phyloP scores from a whole-genome alignment of 2,329 filamentous ascomycete species.

The Bipolaris cookei region DNA sequence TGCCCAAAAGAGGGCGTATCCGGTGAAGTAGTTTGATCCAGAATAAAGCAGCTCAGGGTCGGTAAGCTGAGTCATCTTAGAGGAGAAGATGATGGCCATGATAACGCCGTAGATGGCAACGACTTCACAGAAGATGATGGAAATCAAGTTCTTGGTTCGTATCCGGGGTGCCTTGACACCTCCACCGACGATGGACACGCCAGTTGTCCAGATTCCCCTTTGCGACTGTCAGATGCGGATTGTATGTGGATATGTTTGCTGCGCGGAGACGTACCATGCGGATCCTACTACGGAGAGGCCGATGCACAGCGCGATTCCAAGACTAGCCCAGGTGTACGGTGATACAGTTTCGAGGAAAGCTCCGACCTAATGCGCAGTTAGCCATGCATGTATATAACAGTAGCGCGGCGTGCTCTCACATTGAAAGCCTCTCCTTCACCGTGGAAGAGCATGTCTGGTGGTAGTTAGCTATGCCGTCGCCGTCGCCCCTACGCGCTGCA shows the following conservation, averaged over 20 bases:
- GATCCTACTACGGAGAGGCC: constrained; percentile 95
- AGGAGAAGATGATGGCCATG: constrained; percentile 98
- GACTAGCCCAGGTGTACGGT: constrained; percentile 88
- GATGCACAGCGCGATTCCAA: constrained; percentile 93
- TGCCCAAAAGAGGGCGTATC: constrained; percentile 94
- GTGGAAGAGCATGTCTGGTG: constrained; percentile 95
- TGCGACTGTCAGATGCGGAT: constrained; percentile 21
- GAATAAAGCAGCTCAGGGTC: constrained; percentile 72
- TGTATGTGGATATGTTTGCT: neutral
- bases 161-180: constrained; percentile 97
- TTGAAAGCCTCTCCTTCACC: constrained; percentile 96
- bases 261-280: constrained; percentile 74
- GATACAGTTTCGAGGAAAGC: constrained; percentile 93
- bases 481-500: constrained; percentile 29
- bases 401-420: constrained; percentile 62
- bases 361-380: constrained; percentile 68
- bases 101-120: constrained; percentile 99
- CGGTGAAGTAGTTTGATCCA: constrained; percentile 86
- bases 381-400: neutral
- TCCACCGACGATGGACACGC: constrained; percentile 94
- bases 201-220: constrained; percentile 99
- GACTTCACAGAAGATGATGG: constrained; percentile 99
- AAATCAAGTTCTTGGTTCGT: constrained; percentile 99
- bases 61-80: constrained; percentile 76
- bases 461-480: constrained; percentile 39